Base-by-base conservation (phyloP, 129 eudicot species). In the Calendula officinalis region DNA sequence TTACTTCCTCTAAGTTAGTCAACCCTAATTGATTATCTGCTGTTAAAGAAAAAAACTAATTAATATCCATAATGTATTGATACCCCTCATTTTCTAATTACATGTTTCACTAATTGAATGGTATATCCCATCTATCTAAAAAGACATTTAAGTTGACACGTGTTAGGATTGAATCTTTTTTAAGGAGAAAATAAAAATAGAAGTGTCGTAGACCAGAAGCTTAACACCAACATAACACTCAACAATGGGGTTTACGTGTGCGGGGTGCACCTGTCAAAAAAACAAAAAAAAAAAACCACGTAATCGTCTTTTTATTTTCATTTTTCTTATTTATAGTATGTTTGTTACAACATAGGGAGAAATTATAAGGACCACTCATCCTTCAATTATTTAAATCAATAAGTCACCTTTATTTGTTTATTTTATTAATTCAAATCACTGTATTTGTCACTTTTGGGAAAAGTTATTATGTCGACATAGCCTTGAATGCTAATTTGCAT, bases 201-300 rank as follows among this genome's bases (percentile, higher is more conserved):
- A 54, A 33, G 17, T 32, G 17, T 54, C 60, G 11, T 54, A 32
- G 40, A 54, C 39, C 37, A 32, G 41, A 53, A 54, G 17, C 60
- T 32, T 33, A 53, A 53, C 13, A 53, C 10, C 17, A 54, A 9
- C 30, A 22, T 2, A 22, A 22, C 30, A 22, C 30, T 22, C 41
- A 54, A 2, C 41, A 5, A 15, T 54, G 40, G 60, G 60, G 60
- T 54, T 54, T 54, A 54, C 60, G 40, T 54, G 60, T 54, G 30
- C 8, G 60, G 14, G 60, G 14, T 54, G 60, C 41, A 33, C 16
- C 41, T 33, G 60, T 55, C 60, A 22, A 33, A 33, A 5, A 27
- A n/a, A 0, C n/a, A n/a, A n/a, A n/a, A n/a, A n/a, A n/a, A n/a
- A n/a, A n/a, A n/a, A 4, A 55, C 60, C 60, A 55, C 60, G 60